phyloP scores from a whole-genome alignment of 805 yeast genomes.

The Spathaspora arborariae region DNA sequence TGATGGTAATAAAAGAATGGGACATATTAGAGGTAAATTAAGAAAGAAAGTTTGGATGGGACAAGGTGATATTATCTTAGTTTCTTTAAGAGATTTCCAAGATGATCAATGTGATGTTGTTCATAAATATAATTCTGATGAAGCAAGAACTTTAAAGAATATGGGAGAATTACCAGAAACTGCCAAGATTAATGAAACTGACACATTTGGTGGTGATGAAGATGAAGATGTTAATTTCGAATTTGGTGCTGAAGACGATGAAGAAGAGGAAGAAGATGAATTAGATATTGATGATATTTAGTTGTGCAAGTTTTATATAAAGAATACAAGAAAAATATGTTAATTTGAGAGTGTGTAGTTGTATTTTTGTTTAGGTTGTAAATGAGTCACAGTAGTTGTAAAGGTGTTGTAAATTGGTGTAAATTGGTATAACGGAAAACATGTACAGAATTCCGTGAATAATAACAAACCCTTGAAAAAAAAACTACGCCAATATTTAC shows the following conservation, averaged over 20 bases:
- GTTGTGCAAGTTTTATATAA: constrained; percentile 10
- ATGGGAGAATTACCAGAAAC: constrained; percentile 97
- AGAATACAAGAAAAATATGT: not conserved
- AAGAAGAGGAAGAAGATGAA: constrained; percentile 64
- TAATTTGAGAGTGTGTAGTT: not conserved
- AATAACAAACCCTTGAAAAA: too few species aligned
- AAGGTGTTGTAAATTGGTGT: too few species aligned
- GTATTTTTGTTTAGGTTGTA: too few species aligned
- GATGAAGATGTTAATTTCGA: constrained; percentile 98
- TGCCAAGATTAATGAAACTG: constrained; percentile 96
- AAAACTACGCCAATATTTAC: too few species aligned
- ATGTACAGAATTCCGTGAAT: too few species aligned
- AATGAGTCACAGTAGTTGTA: too few species aligned
- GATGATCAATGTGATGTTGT: constrained; percentile 98
- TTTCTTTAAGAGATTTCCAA: constrained; percentile 96
- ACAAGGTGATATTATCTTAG: constrained; percentile 95
- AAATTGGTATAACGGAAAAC: too few species aligned
- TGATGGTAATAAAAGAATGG: constrained; percentile 91
- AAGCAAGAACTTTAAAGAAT: constrained; percentile 92
- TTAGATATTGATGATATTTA: constrained; percentile 95
- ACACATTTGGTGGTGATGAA: constrained; percentile 92
- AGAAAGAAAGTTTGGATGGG: constrained; percentile 99
- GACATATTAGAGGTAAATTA: constrained; percentile 97
- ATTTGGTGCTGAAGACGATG: constrained; percentile 84
- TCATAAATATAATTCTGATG: constrained; percentile 94